phyloP scores from a whole-genome alignment of 164 flowering plant species.

The Saururus chinensis region DNA sequence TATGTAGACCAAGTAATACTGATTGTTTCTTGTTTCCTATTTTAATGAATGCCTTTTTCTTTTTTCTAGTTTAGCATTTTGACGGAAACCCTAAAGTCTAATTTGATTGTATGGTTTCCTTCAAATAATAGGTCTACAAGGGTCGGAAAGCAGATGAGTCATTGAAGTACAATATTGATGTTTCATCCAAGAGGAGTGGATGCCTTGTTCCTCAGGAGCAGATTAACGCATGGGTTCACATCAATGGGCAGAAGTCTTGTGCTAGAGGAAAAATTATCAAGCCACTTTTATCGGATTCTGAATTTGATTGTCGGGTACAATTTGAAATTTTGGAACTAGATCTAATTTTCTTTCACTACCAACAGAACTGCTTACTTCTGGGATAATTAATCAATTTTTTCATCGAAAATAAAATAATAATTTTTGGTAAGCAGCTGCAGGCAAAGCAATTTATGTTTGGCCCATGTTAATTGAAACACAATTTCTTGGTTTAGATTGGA shows the following conservation, averaged over 20 bases:
- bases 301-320: conserved; percentile 64
- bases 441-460: too few species aligned
- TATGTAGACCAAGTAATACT: too few species aligned
- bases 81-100: not conserved
- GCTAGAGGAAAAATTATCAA: conserved; percentile 21
- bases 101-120: not conserved
- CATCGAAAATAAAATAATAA: too few species aligned
- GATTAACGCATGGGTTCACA: conserved; percentile 65
- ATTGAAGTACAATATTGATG: conserved; percentile 16
- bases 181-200: conserved; percentile 20
- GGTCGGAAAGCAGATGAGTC: conserved; percentile 46
- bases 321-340: too few species aligned
- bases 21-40: not conserved
- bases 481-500: too few species aligned
- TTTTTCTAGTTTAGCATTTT: not conserved
- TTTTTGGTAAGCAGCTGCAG: too few species aligned
- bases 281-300: conserved; percentile 28
- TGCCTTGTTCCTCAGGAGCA: conserved; percentile 67
- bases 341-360: too few species aligned
- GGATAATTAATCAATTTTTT: too few species aligned
- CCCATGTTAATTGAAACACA: too few species aligned
- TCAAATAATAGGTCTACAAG: conserved; percentile 39
- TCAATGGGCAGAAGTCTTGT: conserved; percentile 40
- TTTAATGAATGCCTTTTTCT: too few species aligned
- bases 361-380: too few species aligned